Conservation (phyloP, 78 protist genomes). For the Speleostelium caveatum region DNA sequence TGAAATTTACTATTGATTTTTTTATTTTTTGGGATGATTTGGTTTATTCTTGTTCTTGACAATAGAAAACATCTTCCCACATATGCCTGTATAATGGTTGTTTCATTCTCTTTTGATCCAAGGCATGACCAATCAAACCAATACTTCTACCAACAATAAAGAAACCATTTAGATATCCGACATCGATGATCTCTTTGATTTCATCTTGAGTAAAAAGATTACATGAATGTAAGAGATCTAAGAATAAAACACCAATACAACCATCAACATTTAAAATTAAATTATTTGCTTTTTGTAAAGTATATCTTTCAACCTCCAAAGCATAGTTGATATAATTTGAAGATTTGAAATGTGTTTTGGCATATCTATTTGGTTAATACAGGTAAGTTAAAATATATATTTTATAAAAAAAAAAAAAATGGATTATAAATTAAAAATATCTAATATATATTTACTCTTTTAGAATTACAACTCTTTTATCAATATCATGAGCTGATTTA, state of each 20-base stretch:
- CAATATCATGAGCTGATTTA: slow-evolving; percentile 92
- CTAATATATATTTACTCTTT: slow-evolving; percentile 80
- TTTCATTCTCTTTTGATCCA: slow-evolving; percentile 96
- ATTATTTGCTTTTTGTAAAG: slow-evolving; percentile 92
- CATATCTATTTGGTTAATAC: neutral
- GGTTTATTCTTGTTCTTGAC: neutral
- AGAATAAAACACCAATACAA: slow-evolving; percentile 88
- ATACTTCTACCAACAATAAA: slow-evolving; percentile 94
- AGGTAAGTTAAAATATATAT: too few species aligned
- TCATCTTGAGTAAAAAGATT: slow-evolving; percentile 93
- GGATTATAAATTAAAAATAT: neutral
- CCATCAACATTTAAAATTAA: slow-evolving; percentile 98
- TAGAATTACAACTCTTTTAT: slow-evolving; percentile 92
- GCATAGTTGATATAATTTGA: slow-evolving; percentile 75
- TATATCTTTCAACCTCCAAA: slow-evolving; percentile 91
- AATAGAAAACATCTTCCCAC: slow-evolving; percentile 92
- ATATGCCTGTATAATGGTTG: slow-evolving; percentile 96
- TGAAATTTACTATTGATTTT: too few species aligned
- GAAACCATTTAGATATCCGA: slow-evolving; percentile 93
- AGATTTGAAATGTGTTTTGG: slow-evolving; percentile 57
- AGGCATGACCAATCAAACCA: slow-evolving; percentile 96
- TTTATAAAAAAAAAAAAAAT: neutral
- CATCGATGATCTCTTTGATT: slow-evolving; percentile 83
- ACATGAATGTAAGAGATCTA: slow-evolving; percentile 91
- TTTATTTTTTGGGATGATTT: too few species aligned